A percentile compares a stretch with the other conserved stretches of the same genome.
Conservation (phyloP, 768 basidiomycete genomes). For the Infundibulicybe gibba region DNA sequence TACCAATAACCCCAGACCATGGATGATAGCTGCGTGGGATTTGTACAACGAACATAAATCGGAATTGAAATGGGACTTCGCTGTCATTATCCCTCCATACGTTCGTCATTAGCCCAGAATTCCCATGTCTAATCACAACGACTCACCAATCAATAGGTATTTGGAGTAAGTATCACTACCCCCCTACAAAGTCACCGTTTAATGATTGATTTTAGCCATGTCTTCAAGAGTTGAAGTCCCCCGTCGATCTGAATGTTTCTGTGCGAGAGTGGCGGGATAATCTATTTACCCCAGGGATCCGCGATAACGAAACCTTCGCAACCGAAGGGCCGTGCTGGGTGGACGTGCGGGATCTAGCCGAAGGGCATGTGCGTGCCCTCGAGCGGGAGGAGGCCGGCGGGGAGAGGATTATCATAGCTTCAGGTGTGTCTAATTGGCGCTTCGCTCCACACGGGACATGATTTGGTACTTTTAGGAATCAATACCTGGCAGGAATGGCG, state of each 20-base stretch:
- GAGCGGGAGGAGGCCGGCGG: constrained; percentile 43
- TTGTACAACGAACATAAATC: constrained; percentile 39
- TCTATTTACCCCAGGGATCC: constrained; percentile 17
- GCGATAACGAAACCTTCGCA: constrained; percentile 15
- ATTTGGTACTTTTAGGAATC: not conserved
- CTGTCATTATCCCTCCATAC: constrained; percentile 51
- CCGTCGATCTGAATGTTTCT: constrained; percentile 32
- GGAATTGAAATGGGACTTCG: constrained; percentile 46
- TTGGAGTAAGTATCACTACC: too few relatives aligned
- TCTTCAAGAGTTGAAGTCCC: constrained; percentile 28
- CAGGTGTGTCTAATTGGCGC: constrained; percentile 10
- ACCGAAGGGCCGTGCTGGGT: constrained; percentile 24
- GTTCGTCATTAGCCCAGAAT: constrained; percentile 19
- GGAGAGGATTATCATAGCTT: constrained; percentile 45
- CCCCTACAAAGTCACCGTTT: too few relatives aligned
- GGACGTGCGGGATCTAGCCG: constrained; percentile 47
- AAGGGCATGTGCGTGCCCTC: constrained; percentile 47
- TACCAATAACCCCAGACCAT: not conserved
- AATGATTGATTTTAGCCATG: constrained; percentile 25
- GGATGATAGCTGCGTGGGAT: constrained; percentile 34
- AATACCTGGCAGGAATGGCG: constrained; percentile 25
- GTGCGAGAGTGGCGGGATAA: constrained; percentile 25
- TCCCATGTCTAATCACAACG: too few relatives aligned
- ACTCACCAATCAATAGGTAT: too few relatives aligned
- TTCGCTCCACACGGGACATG: not conserved